Evolutionary conservation across 441 rosid genomes (phyloP), one percentile per base, ranked within the genome.

Genomic region (Erysimum cheiri): DNA sequence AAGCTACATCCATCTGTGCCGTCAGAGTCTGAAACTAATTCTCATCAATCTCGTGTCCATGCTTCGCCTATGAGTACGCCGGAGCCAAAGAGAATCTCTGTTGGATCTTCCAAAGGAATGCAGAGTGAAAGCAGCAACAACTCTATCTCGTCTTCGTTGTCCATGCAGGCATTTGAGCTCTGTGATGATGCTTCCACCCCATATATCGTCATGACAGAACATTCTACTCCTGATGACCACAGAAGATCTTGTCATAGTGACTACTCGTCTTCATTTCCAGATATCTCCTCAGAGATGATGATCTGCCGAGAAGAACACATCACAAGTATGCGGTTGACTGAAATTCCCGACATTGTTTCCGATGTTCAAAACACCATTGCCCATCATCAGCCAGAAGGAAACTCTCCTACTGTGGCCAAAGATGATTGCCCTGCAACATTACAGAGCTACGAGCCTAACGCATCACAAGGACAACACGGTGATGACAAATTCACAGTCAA

Each of bases 161-260:
- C 96, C 69, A 74, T 85, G 75, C 96, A 88, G 74, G 88, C 90
- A 36, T 82, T 82, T 76, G 96, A 93, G 78, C 83, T 83, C 64
- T 85, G 87, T 78, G 97, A 89, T 77, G 95, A 88, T 78, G 91
- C 89, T 40, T 80, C 88, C 68, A 84, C 88, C 35, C 88, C 90
- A 49, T 81, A 79, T 78, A 64, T 80, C 61, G 88, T 72, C 78
- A 64, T 74, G 88, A 55, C 77, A 7, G 88, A 85, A 55, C 80
- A 81, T 60, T 72, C 77, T 12, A 64, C 60, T 50, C 70, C 80
- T 22, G 71, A 67, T 43, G 80, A 80, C 57, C 79, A 69, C 71
- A 82, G 73, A 67, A 61, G 68, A 59, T 71, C 74, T 46, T 60
- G 70, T 48, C 61, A 65, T 67, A 28, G 69, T 28, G 85, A 82